Conservation (phyloP, 2,329 filamentous ascomycete species). For the Neopestalotiopsis rosae region DNA sequence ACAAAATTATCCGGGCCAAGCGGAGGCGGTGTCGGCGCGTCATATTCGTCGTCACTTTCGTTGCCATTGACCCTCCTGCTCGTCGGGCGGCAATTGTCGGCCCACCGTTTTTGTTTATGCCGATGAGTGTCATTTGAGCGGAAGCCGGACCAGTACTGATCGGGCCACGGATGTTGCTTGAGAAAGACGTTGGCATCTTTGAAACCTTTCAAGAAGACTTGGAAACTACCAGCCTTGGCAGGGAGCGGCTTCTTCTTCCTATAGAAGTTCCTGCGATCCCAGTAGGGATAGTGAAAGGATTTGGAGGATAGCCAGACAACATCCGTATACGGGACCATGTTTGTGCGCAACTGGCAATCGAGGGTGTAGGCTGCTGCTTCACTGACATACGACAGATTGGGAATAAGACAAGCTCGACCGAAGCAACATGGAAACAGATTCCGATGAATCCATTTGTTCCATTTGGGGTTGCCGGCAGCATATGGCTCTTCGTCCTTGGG, state of each 20-base stretch:
- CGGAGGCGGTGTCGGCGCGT: constrained; percentile 38
- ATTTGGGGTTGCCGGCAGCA: constrained; percentile 95
- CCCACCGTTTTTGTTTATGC: constrained; percentile 76
- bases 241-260: constrained; percentile 87
- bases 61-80: constrained; percentile 43
- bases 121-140: constrained; percentile 70
- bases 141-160: constrained; percentile 78
- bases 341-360: constrained; percentile 85
- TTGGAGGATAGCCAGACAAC: constrained; percentile 94
- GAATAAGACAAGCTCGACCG: constrained; percentile 91
- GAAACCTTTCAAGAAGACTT: constrained; percentile 95
- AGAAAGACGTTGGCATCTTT: constrained; percentile 97
- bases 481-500: constrained; percentile 99
- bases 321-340: constrained; percentile 95
- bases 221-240: constrained; percentile 92
- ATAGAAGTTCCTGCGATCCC: constrained; percentile 88
- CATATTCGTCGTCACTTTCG: constrained; percentile 58
- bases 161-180: constrained; percentile 95
- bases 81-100: constrained; percentile 77
- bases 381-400: constrained; percentile 96
- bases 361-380: constrained; percentile 97
- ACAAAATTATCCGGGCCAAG: constrained; percentile 65
- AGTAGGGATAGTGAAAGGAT: constrained; percentile 98
- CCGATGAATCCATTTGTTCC: constrained; percentile 99
- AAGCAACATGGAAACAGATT: constrained; percentile 98